phyloP scores from a whole-genome alignment of 179 eudicot species.

The Actinidia arguta region DNA sequence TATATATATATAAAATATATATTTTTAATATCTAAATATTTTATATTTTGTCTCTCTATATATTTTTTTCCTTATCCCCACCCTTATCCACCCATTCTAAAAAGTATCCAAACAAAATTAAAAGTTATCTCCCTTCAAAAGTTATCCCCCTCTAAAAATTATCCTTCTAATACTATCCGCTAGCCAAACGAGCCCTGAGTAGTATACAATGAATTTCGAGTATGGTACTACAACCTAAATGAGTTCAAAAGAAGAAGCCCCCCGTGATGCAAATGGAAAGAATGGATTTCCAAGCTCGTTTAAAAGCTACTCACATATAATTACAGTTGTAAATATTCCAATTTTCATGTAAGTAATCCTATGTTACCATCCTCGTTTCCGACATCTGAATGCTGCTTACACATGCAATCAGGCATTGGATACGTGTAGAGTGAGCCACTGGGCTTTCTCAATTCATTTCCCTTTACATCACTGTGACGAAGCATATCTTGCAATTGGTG shows the following conservation, averaged over 20 bases:
- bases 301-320: neutral
- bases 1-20: no score
- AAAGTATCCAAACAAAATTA: no score
- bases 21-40: no score
- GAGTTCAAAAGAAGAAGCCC: conserved; percentile 4
- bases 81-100: no score
- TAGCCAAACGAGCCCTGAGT: no score
- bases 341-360: conserved; percentile 9
- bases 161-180: no score
- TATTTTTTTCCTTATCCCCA: no score
- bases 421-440: conserved; percentile 82
- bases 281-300: conserved; percentile 3
- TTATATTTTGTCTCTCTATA: no score
- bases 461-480: conserved; percentile 85
- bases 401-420: conserved; percentile 99
- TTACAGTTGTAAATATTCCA: neutral
- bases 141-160: no score
- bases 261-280: conserved; percentile 1
- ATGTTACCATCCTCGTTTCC: conserved; percentile 38
- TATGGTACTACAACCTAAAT: neutral
- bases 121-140: no score
- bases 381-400: conserved; percentile 46
- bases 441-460: conserved; percentile 75
- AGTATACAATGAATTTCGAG: neutral
- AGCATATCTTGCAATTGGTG: conserved; percentile 90